Conservation (phyloP, 106 monocot genomes). For the Apostasia ramifera region DNA sequence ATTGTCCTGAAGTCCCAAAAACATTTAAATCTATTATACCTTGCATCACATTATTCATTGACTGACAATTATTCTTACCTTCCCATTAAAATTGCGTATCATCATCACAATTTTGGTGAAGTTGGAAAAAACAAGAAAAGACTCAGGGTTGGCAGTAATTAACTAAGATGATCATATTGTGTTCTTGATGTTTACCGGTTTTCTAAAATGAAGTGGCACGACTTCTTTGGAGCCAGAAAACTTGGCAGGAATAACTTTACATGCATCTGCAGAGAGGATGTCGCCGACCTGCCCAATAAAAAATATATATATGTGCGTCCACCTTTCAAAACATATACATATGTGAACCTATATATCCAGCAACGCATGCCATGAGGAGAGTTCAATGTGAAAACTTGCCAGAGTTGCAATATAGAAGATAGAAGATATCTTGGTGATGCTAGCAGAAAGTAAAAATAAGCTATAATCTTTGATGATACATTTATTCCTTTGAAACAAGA, state of each 20-base stretch:
- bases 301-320: not conserved
- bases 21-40: too few relatives aligned
- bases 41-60: too few relatives aligned
- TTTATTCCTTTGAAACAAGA: too few relatives aligned
- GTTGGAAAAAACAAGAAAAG: not conserved
- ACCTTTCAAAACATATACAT: not conserved
- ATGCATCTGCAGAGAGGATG: constrained; percentile 48
- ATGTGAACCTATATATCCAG: not conserved
- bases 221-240: constrained; percentile 96
- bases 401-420: too few relatives aligned
- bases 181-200: constrained; percentile 28
- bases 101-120: not conserved
- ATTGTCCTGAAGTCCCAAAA: too few relatives aligned
- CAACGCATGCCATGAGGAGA: not conserved
- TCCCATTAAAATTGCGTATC: too few relatives aligned
- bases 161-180: not conserved
- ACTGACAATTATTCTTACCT: too few relatives aligned
- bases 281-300: constrained; percentile 50
- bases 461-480: too few relatives aligned
- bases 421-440: too few relatives aligned
- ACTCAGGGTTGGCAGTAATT: not conserved
- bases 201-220: constrained; percentile 49
- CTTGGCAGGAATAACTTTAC: constrained; percentile 85
- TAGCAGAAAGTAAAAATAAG: too few relatives aligned
- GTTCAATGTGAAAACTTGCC: not conserved